Conservation (phyloP, 352 stramenopile genomes). For the Phytophthora sp. region DNA sequence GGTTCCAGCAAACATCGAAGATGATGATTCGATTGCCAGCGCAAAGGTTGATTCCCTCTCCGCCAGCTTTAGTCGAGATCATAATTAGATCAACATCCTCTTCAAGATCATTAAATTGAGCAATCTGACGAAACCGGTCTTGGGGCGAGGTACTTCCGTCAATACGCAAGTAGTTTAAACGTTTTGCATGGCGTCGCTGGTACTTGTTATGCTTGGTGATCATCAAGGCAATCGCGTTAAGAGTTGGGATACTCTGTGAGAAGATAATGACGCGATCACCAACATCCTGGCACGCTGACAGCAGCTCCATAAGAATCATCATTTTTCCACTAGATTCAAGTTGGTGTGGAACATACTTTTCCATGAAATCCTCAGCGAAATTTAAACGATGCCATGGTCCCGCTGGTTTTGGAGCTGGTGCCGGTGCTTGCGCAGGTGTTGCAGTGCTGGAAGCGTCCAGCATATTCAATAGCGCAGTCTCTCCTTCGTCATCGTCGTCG, state of each 20-base stretch:
- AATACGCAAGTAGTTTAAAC: slow-evolving; percentile 77
- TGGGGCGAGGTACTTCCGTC: slow-evolving; percentile 82
- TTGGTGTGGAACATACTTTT: slow-evolving; percentile 54
- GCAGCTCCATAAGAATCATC: slow-evolving; percentile 84
- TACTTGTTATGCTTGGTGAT: slow-evolving; percentile 68
- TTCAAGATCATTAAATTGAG: slow-evolving; percentile 83
- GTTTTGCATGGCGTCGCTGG: slow-evolving; percentile 50
- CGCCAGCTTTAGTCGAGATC: slow-evolving; percentile 88
- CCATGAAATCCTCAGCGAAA: slow-evolving; percentile 72
- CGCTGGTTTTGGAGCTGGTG: neutral
- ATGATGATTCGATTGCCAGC: slow-evolving; percentile 91
- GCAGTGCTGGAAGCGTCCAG: slow-evolving; percentile 24
- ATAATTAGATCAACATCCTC: slow-evolving; percentile 86
- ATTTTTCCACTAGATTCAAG: slow-evolving; percentile 87
- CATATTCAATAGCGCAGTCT: slow-evolving; percentile 53
- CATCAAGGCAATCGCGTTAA: slow-evolving; percentile 82
- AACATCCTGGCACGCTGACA: slow-evolving; percentile 69
- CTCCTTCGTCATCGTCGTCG: slow-evolving; percentile 39
- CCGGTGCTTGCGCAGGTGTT: neutral
- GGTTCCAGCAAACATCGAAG: slow-evolving; percentile 94
- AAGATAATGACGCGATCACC: slow-evolving; percentile 90
- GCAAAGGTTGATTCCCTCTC: slow-evolving; percentile 90
- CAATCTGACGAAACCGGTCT: slow-evolving; percentile 82
- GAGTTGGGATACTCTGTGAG: slow-evolving; percentile 88
- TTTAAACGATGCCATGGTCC: slow-evolving; percentile 59